Percentiles rank a stretch among this genome's conserved stretches.
phyloP scores from a whole-genome alignment of 2,329 filamentous ascomycete genomes.

The Verticillium tricorpus region DNA sequence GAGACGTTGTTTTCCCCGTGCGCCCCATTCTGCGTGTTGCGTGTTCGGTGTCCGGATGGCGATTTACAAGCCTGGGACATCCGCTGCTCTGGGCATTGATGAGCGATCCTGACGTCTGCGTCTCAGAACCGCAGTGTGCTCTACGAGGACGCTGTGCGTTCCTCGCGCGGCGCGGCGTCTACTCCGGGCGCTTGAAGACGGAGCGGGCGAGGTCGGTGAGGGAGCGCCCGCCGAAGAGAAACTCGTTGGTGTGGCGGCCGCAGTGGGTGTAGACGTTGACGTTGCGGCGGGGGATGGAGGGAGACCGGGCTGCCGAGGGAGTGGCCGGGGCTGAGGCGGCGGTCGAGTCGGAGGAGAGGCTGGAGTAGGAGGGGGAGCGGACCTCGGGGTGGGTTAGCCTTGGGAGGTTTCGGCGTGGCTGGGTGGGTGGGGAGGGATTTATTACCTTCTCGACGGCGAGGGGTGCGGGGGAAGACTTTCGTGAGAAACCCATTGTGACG shows the following conservation, averaged over 20 bases:
- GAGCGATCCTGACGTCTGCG: too few relatives aligned
- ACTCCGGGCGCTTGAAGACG: slow-evolving; percentile 25
- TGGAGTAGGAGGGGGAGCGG: slow-evolving; percentile 22
- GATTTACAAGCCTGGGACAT: not conserved
- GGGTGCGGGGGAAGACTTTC: slow-evolving; percentile 1
- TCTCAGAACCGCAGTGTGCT: not conserved
- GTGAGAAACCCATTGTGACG: slow-evolving; percentile 1
- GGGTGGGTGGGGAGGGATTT: not conserved
- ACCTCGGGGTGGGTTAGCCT: slow-evolving; percentile 7
- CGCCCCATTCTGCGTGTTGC: too few relatives aligned
- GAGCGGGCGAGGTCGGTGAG: slow-evolving; percentile 37
- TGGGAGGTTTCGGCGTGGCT: not conserved
- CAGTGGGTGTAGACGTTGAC: slow-evolving; percentile 51
- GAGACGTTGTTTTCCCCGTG: too few relatives aligned
- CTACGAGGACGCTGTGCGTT: not conserved
- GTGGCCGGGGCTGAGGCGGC: slow-evolving; percentile 9
- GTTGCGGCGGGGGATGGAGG: slow-evolving; percentile 4
- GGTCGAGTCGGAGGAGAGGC: slow-evolving; percentile 20
- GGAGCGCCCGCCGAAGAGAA: slow-evolving; percentile 45
- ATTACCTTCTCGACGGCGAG: slow-evolving; percentile 2
- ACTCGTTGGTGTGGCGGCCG: slow-evolving; percentile 50
- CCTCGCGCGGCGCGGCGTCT: not conserved
- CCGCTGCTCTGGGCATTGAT: too few relatives aligned
- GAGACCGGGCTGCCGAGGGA: not conserved
- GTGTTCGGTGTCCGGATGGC: too few relatives aligned